Percentiles rank a stretch among this genome's conserved stretches.
Conservation (phyloP, 164 flowering plant genomes). For the Euptelea pleiosperma region DNA sequence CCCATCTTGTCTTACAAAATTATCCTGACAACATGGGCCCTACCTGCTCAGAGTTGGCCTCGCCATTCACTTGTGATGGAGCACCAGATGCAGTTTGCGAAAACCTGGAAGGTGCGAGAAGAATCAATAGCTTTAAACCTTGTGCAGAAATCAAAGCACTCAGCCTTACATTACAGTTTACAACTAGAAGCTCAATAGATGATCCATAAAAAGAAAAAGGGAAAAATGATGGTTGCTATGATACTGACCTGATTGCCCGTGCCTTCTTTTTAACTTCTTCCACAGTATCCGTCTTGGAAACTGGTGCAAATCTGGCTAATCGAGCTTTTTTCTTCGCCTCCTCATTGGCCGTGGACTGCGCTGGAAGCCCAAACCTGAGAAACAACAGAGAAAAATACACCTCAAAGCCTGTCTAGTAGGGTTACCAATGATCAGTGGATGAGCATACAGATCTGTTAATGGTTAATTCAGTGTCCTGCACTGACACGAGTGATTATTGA, state of each 20-base stretch:
- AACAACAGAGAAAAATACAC: constrained; percentile 7
- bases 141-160: not conserved
- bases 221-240: not conserved
- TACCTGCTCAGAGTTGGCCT: constrained; percentile 38
- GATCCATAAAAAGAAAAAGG: not conserved
- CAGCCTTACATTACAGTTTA: too few relatives aligned
- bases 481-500: not conserved
- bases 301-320: constrained; percentile 59
- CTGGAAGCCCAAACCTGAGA: constrained; percentile 68
- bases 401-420: constrained; percentile 14
- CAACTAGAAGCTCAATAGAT: too few relatives aligned
- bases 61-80: constrained; percentile 38
- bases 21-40: not conserved
- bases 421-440: constrained; percentile 4
- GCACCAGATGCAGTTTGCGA: constrained; percentile 29
- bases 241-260: constrained; percentile 67
- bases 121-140: not conserved
- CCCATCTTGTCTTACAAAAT: not conserved
- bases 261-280: constrained; percentile 94
- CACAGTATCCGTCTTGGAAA: constrained; percentile 40
- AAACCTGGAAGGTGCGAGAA: constrained; percentile 36
- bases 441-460: not conserved
- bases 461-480: constrained; percentile 1
- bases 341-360: constrained; percentile 42
- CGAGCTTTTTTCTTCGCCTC: constrained; percentile 93